Evolutionary conservation across 106 monocot genomes (phyloP).

Genomic region (Platanthera zijinensis): DNA sequence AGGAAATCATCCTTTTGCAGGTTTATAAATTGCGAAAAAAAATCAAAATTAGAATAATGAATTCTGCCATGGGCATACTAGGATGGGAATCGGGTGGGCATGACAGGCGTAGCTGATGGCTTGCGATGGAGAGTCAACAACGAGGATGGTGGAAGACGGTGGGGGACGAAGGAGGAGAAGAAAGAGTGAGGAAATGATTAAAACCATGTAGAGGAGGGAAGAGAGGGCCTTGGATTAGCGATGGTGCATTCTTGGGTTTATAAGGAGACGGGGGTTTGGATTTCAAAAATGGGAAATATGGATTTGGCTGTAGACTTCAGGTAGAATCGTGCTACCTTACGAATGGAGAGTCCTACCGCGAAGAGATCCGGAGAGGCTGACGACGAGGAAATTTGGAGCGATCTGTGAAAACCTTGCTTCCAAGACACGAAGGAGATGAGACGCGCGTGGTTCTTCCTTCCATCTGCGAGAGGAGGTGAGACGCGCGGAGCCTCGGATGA

Average conservation of each 20-base stretch:
- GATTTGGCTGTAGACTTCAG: background rate
- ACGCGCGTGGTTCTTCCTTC: too few species aligned
- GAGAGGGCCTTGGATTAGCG: background rate
- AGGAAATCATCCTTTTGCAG: too few species aligned
- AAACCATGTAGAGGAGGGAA: constrained; percentile 12
- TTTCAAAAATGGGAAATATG: background rate
- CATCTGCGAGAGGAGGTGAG: too few species aligned
- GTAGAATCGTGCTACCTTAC: too few species aligned
- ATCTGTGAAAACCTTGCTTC: too few species aligned
- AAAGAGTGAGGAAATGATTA: constrained; percentile 9
- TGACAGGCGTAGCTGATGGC: constrained; percentile 23
- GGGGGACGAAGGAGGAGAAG: constrained; percentile 7
- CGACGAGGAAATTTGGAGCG: too few species aligned
- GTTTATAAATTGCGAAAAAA: too few species aligned
- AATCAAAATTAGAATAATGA: too few species aligned
- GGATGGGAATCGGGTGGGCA: constrained; percentile 26
- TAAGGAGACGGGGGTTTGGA: background rate
- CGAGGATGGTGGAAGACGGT: background rate
- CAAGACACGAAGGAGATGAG: too few species aligned
- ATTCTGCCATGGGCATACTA: constrained; percentile 2
- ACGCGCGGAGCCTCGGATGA: too few species aligned
- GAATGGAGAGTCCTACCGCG: too few species aligned
- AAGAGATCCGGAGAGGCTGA: too few species aligned
- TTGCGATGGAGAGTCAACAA: background rate
- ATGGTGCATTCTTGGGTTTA: background rate